Evolutionary conservation across 306 rosid species (phyloP).

Genomic region (Argentina anserina): DNA sequence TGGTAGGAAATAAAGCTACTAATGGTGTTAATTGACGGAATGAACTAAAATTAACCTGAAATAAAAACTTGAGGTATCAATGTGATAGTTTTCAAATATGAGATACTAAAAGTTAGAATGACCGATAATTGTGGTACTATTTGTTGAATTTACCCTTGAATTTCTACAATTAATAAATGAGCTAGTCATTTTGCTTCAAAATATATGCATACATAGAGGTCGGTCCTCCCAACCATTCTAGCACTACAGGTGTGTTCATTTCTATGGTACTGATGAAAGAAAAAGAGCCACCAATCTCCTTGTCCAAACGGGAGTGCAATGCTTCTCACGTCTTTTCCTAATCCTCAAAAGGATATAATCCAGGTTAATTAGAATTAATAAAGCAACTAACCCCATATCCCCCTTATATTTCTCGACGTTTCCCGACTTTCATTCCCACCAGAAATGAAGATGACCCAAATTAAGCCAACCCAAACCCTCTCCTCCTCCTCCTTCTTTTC

Average conservation of each 20-base stretch:
- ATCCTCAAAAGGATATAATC: not conserved
- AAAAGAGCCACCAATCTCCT: not conserved
- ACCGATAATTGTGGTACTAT: too few relatives aligned
- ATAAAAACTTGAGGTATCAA: too few relatives aligned
- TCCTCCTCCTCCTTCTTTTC: not conserved
- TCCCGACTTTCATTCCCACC: not conserved
- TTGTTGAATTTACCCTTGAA: too few relatives aligned
- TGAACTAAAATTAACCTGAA: too few relatives aligned
- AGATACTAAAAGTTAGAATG: too few relatives aligned
- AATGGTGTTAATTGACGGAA: too few relatives aligned
- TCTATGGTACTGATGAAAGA: not conserved
- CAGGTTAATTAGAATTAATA: not conserved
- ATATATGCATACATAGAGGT: not conserved
- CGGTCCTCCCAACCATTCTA: not conserved
- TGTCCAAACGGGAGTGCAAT: not conserved
- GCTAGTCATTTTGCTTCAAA: too few relatives aligned
- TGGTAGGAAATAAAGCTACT: too few relatives aligned
- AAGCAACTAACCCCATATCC: not conserved
- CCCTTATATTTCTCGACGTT: not conserved
- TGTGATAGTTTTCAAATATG: too few relatives aligned
- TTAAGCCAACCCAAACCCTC: not conserved
- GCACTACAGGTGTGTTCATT: not conserved
- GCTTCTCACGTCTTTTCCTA: not conserved
- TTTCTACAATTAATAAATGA: too few relatives aligned
- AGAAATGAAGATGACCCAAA: not conserved